Evolutionary conservation across 495 filamentous ascomycete species (phyloP), one percentile per base, ranked within the genome.

Genomic region (Penicillium macrosclerotiorum): DNA sequence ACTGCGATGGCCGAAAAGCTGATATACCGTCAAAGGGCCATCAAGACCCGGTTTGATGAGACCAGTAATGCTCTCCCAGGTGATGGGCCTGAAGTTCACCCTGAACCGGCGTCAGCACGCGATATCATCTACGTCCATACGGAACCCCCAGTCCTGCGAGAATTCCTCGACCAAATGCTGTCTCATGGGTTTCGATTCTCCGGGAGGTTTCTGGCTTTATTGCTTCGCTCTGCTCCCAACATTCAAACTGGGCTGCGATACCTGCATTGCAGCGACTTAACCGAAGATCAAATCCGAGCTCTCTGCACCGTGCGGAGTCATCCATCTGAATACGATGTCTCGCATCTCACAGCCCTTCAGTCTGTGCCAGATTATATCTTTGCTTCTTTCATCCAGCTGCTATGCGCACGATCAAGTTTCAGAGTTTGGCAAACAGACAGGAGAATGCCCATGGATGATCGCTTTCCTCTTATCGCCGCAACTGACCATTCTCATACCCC

Each of bases 1-100:
- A 55, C 68, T 37, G 81, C 77, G 23, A 85, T 88, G 73, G 75
- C 80, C 22, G 70, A 76, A 45, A 87, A 84, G 47, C 49, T 87
- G 6, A 57, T 80, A 11, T 71, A 69, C 16, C 52, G 68, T 40
- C 49, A 63, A 58, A 56, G 66, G 52, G 37, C 59, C 37, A 29
- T 50, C 22, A 36, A 61, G 49, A 52, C 22, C 34, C 20, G 42
- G 8, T 54, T 52, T 25, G 47, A 65, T 38, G 38, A 58, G 8
- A 45, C 23, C 29, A 61, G 59, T 32, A 39, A 52, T 14, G 47
- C 67, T 39, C 52, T 85, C 8, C 76, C 84, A 1, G 85, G 85
- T 2, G 85, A 89, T 59, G 73, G 68, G 3, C 71, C 61, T 41
- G 83, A 87, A 58, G 68, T 81, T 19, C 63, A 72, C 26, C 63